Base-by-base conservation (phyloP, 805 yeast genomes). In the Lipomyces anomalus region DNA sequence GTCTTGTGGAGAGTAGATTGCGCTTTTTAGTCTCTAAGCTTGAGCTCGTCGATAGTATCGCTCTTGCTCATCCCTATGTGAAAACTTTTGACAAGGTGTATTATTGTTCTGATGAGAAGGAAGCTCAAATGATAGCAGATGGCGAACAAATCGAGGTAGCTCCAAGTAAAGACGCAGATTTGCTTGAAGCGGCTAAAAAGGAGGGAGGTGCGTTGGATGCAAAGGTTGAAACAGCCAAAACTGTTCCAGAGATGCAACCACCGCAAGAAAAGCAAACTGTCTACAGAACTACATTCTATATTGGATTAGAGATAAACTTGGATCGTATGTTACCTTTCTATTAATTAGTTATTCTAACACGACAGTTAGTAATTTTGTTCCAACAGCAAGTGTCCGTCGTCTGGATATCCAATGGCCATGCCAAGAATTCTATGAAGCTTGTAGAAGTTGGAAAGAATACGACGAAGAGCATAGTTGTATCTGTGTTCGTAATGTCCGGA, bases 321-420 rank as follows among this genome's bases (percentile, higher is more conserved):
- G 80, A 57, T 30, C 51, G 59, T 47, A 47, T 22, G 54, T 20
- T 23, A 4, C 16, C 39, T 21, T 16, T 24, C n/a, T 32, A 32
- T 32, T 3, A 11, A 3, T 22, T 24, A 6, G 6, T 28, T 26
- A 18, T 6, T 16, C 16, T 4, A 21, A n/a, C n/a, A n/a, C n/a
- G n/a, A 13, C 30, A 26, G 11, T 9, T 13, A 26, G 9, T 9
- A 13, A 13, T 13, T 9, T 13, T 9, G 11, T 26, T 9, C 21
- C 9, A n/a, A 6, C 35, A 51, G 58, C 52, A 13, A 28, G 44
- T 20, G 53, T 56, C 26, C 57, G 57, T 38, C 57, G 58, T 57
- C 73, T 89, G 56, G 95, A 88, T 62, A 82, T 90, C 46, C 95
- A 84, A 58, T 76, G 80, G 52, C 95, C 95, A 17, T 89, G 97